Percentiles rank a stretch among this genome's conserved stretches.
Conservation (phyloP, 306 rosid genomes). For the Inga leiocalycina region DNA sequence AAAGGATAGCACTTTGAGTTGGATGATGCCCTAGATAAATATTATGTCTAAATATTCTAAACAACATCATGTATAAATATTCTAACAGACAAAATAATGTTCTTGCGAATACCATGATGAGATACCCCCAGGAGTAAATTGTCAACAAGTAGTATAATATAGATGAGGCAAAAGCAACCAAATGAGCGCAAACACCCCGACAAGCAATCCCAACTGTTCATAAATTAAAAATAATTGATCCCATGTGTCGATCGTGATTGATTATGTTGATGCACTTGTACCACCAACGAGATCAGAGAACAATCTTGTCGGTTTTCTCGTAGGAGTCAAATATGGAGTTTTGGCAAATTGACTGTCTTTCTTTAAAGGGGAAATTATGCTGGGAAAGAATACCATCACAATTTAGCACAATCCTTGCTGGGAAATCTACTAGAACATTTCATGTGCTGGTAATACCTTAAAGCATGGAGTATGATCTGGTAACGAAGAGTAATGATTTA, state of each 20-base stretch:
- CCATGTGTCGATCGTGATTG: not conserved
- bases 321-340: not conserved
- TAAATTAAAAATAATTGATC: not conserved
- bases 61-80: not conserved
- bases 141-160: not conserved
- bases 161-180: not conserved
- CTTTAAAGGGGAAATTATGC: not conserved
- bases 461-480: not conserved
- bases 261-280: not conserved
- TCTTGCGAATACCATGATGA: not conserved
- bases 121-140: not conserved
- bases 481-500: not conserved
- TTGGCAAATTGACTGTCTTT: not conserved
- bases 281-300: not conserved
- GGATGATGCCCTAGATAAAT: slow-evolving; percentile 19
- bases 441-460: not conserved
- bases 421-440: not conserved
- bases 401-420: not conserved
- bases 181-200: not conserved
- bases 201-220: not conserved
- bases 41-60: too few species aligned
- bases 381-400: not conserved
- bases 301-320: not conserved
- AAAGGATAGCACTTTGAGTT: not conserved
- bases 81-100: not conserved